phyloP scores from a whole-genome alignment of 2,329 filamentous ascomycete species.

The Uncinocarpus reesii region DNA sequence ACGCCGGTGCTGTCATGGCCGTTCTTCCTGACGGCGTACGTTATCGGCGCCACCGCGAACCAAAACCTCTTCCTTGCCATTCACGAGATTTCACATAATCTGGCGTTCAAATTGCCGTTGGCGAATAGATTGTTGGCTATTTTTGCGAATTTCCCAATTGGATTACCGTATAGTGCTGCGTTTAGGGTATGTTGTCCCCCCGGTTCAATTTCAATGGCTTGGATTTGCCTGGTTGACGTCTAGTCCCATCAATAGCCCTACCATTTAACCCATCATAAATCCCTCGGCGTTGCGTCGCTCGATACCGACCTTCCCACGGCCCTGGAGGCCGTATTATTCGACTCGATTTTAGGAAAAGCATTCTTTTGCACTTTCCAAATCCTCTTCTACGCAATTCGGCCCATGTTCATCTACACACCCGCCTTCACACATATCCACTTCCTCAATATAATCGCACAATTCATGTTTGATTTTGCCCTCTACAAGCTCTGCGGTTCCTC shows the following conservation, averaged over 20 bases:
- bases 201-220: not conserved
- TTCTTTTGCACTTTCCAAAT: conserved; percentile 99
- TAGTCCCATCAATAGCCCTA: conserved; percentile 58
- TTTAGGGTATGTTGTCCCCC: conserved; percentile 58
- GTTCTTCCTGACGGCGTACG: conserved; percentile 79
- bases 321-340: conserved; percentile 81
- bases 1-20: conserved; percentile 70
- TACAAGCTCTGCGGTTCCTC: conserved; percentile 48
- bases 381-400: conserved; percentile 92
- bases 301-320: conserved; percentile 93
- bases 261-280: conserved; percentile 98
- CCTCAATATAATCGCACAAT: conserved; percentile 67
- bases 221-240: not conserved
- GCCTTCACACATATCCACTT: conserved; percentile 77
- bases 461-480: conserved; percentile 65
- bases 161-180: conserved; percentile 87
- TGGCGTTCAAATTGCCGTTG: conserved; percentile 72
- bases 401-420: conserved; percentile 85
- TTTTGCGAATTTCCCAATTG: conserved; percentile 91
- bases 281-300: conserved; percentile 86
- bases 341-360: conserved; percentile 86
- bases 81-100: conserved; percentile 96
- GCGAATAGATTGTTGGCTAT: conserved; percentile 82
- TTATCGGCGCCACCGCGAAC: conserved; percentile 89
- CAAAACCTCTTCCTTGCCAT: conserved; percentile 98